Evolutionary conservation across 2,329 filamentous ascomycete genomes (phyloP).

Genomic region (Colletotrichum tropicale): DNA sequence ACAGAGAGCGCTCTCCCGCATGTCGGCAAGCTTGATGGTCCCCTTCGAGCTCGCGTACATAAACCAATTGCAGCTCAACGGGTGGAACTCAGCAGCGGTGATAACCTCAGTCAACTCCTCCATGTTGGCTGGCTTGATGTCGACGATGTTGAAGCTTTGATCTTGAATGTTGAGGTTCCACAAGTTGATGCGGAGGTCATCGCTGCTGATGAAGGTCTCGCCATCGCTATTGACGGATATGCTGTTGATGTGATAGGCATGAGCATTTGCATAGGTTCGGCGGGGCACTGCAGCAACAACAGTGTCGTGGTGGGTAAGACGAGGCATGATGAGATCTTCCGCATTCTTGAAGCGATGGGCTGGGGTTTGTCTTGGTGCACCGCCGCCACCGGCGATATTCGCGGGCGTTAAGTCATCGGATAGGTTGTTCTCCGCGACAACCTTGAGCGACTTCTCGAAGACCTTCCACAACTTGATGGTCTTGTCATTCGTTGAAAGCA

Average conservation of each 20-base stretch:
- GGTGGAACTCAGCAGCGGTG: constrained; percentile 97
- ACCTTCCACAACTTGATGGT: constrained; percentile 99
- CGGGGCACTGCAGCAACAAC: constrained; percentile 96
- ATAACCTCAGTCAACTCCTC: constrained; percentile 99
- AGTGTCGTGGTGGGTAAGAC: constrained; percentile 97
- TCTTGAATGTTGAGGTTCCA: constrained; percentile 99
- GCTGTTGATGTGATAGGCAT: constrained; percentile 99
- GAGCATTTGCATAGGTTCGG: constrained; percentile 96
- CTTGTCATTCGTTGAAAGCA: constrained; percentile 98
- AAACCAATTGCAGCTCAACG: constrained; percentile 98
- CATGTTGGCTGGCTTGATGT: constrained; percentile 99
- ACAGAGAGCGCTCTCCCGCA: constrained; percentile 95
- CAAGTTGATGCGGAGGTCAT: constrained; percentile 95
- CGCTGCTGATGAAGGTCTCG: constrained; percentile 98
- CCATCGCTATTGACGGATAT: constrained; percentile 99
- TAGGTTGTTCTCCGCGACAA: constrained; percentile 98
- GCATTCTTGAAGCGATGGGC: constrained; percentile 79
- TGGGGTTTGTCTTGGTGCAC: constrained; percentile 74
- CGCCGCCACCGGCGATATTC: constrained; percentile 75
- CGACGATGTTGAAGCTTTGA: constrained; percentile 99
- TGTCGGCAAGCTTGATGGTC: constrained; percentile 97
- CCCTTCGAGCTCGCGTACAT: constrained; percentile 99
- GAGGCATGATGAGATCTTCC: constrained; percentile 87
- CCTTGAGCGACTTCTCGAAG: constrained; percentile 98
- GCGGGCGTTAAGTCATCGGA: constrained; percentile 90